A percentile compares a stretch with the other conserved stretches of the same genome.
These are phyloP conservation scores for rapeseed (Brassica napus) DNA, from an alignment of 345 rosid genomes.

Conservation along the genomic window DNA sequence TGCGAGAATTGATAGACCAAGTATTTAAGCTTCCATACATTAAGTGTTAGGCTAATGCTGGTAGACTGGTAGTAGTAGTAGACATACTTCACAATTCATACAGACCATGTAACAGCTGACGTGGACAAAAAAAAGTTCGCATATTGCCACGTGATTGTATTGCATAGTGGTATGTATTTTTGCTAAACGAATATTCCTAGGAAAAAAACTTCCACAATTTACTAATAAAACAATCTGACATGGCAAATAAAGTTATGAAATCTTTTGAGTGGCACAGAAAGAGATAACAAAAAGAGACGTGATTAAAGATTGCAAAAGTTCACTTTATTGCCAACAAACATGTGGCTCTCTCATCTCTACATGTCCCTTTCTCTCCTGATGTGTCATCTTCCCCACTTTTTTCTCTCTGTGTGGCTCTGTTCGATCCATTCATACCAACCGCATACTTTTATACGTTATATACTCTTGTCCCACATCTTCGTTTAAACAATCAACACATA, in stretches of 20 bases:
- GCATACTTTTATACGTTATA: constrained; percentile 19
- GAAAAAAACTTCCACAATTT: neutral
- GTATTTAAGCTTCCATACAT: no score
- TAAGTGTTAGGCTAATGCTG: no score
- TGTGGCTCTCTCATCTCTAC: constrained; percentile 38
- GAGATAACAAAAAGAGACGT: constrained; percentile 20
- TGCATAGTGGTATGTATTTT: neutral
- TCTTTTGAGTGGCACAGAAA: constrained; percentile 39
- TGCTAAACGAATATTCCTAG: neutral
- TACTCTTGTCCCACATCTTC: constrained; percentile 8
- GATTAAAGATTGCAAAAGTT: constrained; percentile 19
- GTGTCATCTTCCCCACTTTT: constrained; percentile 22
- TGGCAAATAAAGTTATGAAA: constrained; percentile 27
- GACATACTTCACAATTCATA: no score
- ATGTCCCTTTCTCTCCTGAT: constrained; percentile 33
- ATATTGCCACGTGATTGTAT: neutral
- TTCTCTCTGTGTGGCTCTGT: constrained; percentile 33
- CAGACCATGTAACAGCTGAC: no score
- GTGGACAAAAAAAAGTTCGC: neutral
- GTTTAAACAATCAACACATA: constrained; percentile 9
- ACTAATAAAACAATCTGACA: constrained; percentile 25
- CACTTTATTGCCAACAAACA: constrained; percentile 15
- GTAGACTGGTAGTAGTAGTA: no score
- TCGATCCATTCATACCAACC: constrained; percentile 19
- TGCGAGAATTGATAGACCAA: no score